Percentiles rank a stretch among this genome's conserved stretches.
phyloP scores from a whole-genome alignment of 441 rosid species.

The Aleurites moluccanus region DNA sequence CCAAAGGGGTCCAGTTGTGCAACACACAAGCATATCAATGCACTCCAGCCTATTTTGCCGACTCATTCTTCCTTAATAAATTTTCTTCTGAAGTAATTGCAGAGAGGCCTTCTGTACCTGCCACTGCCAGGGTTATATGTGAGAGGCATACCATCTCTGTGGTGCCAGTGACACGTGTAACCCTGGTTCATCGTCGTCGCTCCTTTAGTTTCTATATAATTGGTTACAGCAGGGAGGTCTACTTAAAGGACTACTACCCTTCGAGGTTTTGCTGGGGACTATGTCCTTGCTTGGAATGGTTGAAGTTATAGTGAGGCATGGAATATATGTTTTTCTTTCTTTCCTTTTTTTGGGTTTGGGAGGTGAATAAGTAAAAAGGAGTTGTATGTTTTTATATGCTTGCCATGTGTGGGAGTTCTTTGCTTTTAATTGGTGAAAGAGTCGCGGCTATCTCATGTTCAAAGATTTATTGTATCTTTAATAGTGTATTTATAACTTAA shows the following conservation, averaged over 20 bases:
- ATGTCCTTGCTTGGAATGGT: conserved; percentile 96
- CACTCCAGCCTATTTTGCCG: conserved; percentile 86
- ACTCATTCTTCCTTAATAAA: conserved; percentile 85
- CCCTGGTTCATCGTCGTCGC: conserved; percentile 70
- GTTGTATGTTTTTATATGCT: neutral
- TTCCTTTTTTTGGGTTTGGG: neutral
- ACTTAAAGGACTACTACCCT: conserved; percentile 91
- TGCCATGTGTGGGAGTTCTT: neutral
- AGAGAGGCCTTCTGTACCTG: conserved; percentile 65
- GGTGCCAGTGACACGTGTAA: conserved; percentile 88
- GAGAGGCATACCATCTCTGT: conserved; percentile 89
- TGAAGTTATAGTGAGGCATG: conserved; percentile 44
- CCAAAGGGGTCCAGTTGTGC: conserved; percentile 89
- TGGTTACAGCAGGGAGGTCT: conserved; percentile 84
- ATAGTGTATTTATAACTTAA: too few species aligned
- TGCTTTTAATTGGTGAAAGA: neutral
- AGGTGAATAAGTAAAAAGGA: neutral
- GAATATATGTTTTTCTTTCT: neutral
- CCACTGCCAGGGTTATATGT: conserved; percentile 76
- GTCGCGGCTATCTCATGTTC: neutral
- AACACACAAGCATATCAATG: conserved; percentile 94
- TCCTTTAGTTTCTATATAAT: conserved; percentile 85
- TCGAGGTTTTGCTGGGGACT: conserved; percentile 95
- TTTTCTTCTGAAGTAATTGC: conserved; percentile 92
- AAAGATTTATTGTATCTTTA: neutral